Percentiles rank a stretch among this genome's conserved stretches.
Conservation (phyloP, 2,329 filamentous ascomycete genomes). For the Akanthomyces uredinophilus region DNA sequence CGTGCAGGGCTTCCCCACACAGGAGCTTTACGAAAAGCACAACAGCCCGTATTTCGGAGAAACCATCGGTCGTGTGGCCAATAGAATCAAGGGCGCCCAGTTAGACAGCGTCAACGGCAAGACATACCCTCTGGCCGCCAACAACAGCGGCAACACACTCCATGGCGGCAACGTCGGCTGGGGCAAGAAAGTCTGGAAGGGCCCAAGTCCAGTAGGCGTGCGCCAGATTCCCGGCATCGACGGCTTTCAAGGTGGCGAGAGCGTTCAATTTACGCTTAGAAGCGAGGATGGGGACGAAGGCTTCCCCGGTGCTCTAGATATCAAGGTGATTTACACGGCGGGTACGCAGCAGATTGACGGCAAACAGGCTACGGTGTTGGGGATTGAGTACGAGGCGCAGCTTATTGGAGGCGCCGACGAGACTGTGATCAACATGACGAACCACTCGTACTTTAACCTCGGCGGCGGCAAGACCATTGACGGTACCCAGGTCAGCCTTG, state of each 20-base stretch:
- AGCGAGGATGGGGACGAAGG: constrained; percentile 83
- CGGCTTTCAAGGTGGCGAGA: constrained; percentile 56
- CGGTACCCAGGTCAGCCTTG: constrained; percentile 62
- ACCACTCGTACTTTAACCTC: constrained; percentile 80
- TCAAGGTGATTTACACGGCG: constrained; percentile 71
- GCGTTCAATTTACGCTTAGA: constrained; percentile 57
- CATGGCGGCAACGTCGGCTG: constrained; percentile 72
- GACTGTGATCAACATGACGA: constrained; percentile 88
- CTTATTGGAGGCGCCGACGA: constrained; percentile 76
- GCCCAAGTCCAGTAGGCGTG: constrained; percentile 58
- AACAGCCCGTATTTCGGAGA: constrained; percentile 84
- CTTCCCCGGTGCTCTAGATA: constrained; percentile 80
- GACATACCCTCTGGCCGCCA: constrained; percentile 64
- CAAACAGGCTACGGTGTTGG: constrained; percentile 64
- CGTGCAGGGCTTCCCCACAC: constrained; percentile 76
- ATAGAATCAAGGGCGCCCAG: constrained; percentile 69
- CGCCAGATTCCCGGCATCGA: constrained; percentile 45
- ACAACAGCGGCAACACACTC: constrained; percentile 71
- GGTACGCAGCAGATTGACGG: constrained; percentile 60
- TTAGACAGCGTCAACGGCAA: constrained; percentile 68
- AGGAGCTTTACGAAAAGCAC: constrained; percentile 68
- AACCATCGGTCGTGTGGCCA: constrained; percentile 82
- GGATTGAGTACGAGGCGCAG: constrained; percentile 85
- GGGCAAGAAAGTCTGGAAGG: constrained; percentile 74
- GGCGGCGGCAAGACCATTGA: constrained; percentile 47